Conservation (phyloP, 2,329 filamentous ascomycete genomes). For the Talaromyces atroroseus region DNA sequence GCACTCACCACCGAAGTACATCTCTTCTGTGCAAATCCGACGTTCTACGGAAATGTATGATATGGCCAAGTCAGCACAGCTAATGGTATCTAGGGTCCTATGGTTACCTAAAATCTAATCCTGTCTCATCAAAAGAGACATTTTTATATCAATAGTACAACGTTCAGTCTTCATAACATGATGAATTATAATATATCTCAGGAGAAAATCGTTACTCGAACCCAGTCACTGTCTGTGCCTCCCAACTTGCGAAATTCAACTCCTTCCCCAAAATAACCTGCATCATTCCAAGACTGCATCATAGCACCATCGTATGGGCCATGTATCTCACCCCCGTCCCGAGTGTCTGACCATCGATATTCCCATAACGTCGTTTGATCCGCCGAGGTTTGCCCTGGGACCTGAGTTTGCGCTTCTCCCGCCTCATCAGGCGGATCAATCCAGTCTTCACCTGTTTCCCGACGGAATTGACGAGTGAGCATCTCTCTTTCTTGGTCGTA, state of each 20-base stretch:
- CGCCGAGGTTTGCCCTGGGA: conserved; percentile 19
- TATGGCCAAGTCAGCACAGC: conserved; percentile 11
- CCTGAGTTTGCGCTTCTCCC: conserved; percentile 9
- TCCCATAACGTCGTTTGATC: conserved; percentile 63
- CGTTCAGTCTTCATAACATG: conserved; percentile 12
- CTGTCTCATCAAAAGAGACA: conserved; percentile 6
- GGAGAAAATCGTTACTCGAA: conserved; percentile 46
- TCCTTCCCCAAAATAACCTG: conserved; percentile 83
- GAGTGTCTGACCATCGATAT: conserved; percentile 84
- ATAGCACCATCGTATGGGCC: conserved; percentile 79
- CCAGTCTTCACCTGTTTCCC: conserved; percentile 87
- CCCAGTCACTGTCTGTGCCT: conserved; percentile 51
- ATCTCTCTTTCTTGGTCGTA: conserved; percentile 85
- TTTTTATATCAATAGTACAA: conserved; percentile 2
- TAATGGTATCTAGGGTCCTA: conserved; percentile 10
- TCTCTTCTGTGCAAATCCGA: background rate
- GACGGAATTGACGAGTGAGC: conserved; percentile 73
- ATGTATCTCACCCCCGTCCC: conserved; percentile 71
- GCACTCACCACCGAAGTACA: background rate
- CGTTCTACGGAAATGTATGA: conserved; percentile 8
- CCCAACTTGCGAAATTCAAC: conserved; percentile 68
- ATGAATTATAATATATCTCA: conserved; percentile 22
- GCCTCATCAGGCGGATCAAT: conserved; percentile 41
- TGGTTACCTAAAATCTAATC: background rate
- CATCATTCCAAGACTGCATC: conserved; percentile 87